Conservation (phyloP, 495 filamentous ascomycete species). For the Neurospora intermedia region DNA sequence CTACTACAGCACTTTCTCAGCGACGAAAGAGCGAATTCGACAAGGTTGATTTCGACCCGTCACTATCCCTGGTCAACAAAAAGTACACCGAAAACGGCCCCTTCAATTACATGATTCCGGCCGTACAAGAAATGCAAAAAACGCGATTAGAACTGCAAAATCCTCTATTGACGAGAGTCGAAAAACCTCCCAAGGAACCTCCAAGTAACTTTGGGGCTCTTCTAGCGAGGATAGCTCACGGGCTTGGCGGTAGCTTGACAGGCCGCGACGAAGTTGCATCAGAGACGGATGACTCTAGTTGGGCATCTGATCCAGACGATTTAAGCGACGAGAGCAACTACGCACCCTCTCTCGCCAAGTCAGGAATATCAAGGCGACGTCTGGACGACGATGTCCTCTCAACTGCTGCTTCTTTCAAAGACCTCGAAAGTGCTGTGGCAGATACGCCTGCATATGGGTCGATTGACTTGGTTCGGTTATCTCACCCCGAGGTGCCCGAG, state of each 20-base stretch:
- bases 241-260: slow-evolving; percentile 14
- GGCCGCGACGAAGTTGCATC: slow-evolving; percentile 28
- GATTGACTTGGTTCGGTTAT: slow-evolving; percentile 29
- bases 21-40: slow-evolving; percentile 34
- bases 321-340: slow-evolving; percentile 34
- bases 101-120: slow-evolving; percentile 30
- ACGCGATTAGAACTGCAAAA: not conserved
- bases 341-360: slow-evolving; percentile 33
- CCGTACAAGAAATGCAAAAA: slow-evolving; percentile 11
- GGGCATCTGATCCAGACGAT: slow-evolving; percentile 40
- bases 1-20: not conserved
- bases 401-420: slow-evolving; percentile 38
- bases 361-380: slow-evolving; percentile 24
- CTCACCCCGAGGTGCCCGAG: slow-evolving; percentile 28
- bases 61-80: slow-evolving; percentile 34
- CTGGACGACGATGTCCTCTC: slow-evolving; percentile 37
- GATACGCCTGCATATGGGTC: slow-evolving; percentile 27
- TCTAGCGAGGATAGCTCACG: slow-evolving; percentile 20
- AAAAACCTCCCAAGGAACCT: slow-evolving; percentile 26
- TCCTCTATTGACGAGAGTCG: not conserved
- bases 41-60: slow-evolving; percentile 38
- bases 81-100: slow-evolving; percentile 42
- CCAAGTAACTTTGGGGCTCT: slow-evolving; percentile 24
- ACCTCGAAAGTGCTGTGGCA: slow-evolving; percentile 27
- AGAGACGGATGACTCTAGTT: slow-evolving; percentile 36